Evolutionary conservation across 1,139 yeast genomes (phyloP).

Genomic region (Arxiozyma telluris): DNA sequence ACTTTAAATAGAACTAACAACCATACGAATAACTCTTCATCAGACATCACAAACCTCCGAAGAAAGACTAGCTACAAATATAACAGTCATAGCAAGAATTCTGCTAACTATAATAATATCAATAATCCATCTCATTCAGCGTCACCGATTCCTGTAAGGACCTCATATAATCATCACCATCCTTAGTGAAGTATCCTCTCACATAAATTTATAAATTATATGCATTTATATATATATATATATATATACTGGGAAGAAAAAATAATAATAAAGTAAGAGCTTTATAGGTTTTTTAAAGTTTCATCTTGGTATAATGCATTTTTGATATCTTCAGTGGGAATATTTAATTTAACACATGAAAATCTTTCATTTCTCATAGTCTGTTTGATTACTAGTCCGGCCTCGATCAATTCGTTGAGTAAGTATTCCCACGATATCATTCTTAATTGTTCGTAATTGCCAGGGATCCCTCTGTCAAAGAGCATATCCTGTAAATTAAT

Average conservation of each 20-base stretch:
- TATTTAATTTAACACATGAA: conserved; percentile 51
- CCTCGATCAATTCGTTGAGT: conserved; percentile 58
- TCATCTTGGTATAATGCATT: conserved; percentile 51
- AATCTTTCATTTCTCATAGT: conserved; percentile 59
- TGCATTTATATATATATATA: neutral
- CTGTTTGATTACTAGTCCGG: conserved; percentile 66
- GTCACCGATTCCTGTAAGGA: neutral
- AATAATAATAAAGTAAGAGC: neutral
- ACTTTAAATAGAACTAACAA: neutral
- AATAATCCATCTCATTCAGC: neutral
- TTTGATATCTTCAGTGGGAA: conserved; percentile 62
- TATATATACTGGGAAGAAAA: neutral
- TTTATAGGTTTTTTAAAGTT: conserved; percentile 17
- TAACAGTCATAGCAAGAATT: neutral
- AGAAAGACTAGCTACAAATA: neutral
- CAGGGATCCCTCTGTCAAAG: conserved; percentile 16
- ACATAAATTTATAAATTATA: neutral
- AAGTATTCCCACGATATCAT: conserved; percentile 31
- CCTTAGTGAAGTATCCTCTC: neutral
- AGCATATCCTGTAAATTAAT: conserved; percentile 26
- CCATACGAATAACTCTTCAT: neutral
- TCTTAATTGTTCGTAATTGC: conserved; percentile 22
- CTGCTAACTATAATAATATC: neutral
- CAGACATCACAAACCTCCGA: neutral
- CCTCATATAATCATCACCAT: conserved; percentile 1